Evolutionary conservation across 805 yeast genomes (phyloP).

Genomic region (Metschnikowia anglica): DNA sequence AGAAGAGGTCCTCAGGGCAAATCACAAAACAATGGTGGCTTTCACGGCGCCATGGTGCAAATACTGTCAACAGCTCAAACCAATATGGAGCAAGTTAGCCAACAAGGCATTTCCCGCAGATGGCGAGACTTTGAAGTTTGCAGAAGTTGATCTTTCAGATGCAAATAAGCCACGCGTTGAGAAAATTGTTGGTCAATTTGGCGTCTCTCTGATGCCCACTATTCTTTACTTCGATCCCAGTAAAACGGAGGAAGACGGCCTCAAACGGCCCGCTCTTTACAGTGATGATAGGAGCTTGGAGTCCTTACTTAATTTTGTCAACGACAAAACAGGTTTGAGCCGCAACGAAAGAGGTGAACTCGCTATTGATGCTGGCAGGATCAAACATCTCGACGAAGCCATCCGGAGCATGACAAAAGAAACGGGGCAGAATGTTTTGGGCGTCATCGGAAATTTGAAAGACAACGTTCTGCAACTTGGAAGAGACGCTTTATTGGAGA

Average conservation of each 20-base stretch:
- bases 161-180: slow-evolving; percentile 17
- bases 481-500: slow-evolving; percentile 13
- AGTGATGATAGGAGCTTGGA: slow-evolving; percentile 26
- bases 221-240: slow-evolving; percentile 46
- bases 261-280: slow-evolving; percentile 28
- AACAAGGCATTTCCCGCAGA: slow-evolving; percentile 44
- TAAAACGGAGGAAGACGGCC: slow-evolving; percentile 23
- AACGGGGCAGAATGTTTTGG: slow-evolving; percentile 6
- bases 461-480: slow-evolving; percentile 15
- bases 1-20: slow-evolving; percentile 34
- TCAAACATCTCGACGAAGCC: slow-evolving; percentile 22
- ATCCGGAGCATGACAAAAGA: slow-evolving; percentile 4
- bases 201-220: slow-evolving; percentile 52
- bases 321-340: slow-evolving; percentile 28
- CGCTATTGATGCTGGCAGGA: slow-evolving; percentile 32
- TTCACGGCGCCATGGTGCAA: slow-evolving; percentile 64
- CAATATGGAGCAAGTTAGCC: slow-evolving; percentile 51
- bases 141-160: slow-evolving; percentile 31
- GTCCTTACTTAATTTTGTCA: slow-evolving; percentile 27
- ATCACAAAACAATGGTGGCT: slow-evolving; percentile 41
- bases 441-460: slow-evolving; percentile 12
- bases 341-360: slow-evolving; percentile 36
- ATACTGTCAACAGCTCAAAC: slow-evolving; percentile 53
- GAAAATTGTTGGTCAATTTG: slow-evolving; percentile 27
- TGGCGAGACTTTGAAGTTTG: slow-evolving; percentile 34